A percentile compares a stretch with the other conserved stretches of the same genome.
These are phyloP conservation scores for Prillingera fragicola DNA, from an alignment of 1,284 basidiomycete species.

Conservation along the genomic window DNA sequence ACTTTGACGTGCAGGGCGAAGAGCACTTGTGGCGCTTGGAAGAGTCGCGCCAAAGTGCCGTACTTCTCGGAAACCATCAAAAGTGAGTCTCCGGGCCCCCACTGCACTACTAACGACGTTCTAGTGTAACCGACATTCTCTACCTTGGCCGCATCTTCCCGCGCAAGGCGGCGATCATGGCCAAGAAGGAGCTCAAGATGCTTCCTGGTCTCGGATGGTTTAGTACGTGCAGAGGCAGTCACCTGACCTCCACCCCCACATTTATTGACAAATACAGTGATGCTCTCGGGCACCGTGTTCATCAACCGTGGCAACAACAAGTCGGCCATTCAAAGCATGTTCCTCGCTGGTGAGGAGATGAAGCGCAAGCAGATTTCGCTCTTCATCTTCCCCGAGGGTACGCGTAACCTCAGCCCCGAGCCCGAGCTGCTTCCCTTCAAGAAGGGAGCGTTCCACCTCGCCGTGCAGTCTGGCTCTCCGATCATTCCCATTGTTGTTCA, in stretches of 20 bases:
- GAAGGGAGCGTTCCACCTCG: slow-evolving; percentile 97
- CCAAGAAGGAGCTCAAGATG: slow-evolving; percentile 84
- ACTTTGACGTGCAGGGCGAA: slow-evolving; percentile 75
- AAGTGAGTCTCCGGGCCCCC: slow-evolving; percentile 43
- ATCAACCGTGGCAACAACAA: slow-evolving; percentile 79
- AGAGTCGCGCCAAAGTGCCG: slow-evolving; percentile 53
- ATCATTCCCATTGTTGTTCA: slow-evolving; percentile 90
- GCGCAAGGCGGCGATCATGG: slow-evolving; percentile 77
- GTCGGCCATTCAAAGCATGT: slow-evolving; percentile 71
- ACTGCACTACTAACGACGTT: background rate
- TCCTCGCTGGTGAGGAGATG: slow-evolving; percentile 75
- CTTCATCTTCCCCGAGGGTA: slow-evolving; percentile 92
- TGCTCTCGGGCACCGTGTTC: slow-evolving; percentile 83
- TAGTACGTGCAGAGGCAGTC: slow-evolving; percentile 49
- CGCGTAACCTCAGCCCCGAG: slow-evolving; percentile 63
- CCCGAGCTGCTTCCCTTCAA: slow-evolving; percentile 81
- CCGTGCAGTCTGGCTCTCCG: slow-evolving; percentile 72
- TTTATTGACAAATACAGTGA: slow-evolving; percentile 51
- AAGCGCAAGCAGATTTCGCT: slow-evolving; percentile 68
- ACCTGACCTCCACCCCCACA: background rate
- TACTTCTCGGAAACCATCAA: slow-evolving; percentile 91
- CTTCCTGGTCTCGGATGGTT: slow-evolving; percentile 84
- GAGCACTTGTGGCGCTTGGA: slow-evolving; percentile 62
- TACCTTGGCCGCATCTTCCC: slow-evolving; percentile 85
- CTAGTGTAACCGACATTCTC: slow-evolving; percentile 74